These are phyloP conservation scores for Scedosporium apiospermum DNA, from an alignment of 2,329 filamentous ascomycete genomes.

Conservation along the genomic window DNA sequence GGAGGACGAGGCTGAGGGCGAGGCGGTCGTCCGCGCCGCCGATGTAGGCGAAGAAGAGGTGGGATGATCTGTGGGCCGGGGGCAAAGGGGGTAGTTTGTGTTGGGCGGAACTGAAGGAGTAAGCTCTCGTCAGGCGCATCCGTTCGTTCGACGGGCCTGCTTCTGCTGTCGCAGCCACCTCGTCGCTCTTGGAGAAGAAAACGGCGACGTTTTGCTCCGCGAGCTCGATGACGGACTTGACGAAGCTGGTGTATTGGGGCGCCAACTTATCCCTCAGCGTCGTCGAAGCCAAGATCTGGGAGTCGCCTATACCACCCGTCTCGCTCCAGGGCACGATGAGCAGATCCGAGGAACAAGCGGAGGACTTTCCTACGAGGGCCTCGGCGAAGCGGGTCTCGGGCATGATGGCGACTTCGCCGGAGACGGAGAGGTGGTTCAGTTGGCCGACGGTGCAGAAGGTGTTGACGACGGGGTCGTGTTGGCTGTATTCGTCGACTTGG, in stretches of 20 bases:
- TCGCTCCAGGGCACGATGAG: constrained; percentile 87
- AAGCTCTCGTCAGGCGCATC: constrained; percentile 32
- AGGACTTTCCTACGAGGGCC: constrained; percentile 60
- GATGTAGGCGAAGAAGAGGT: constrained; percentile 81
- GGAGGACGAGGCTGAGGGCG: constrained; percentile 71
- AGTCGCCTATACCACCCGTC: constrained; percentile 64
- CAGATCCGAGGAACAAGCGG: constrained; percentile 61
- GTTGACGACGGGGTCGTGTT: constrained; percentile 77
- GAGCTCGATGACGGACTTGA: constrained; percentile 55
- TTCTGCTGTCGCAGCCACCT: neutral
- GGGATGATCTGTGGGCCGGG: constrained; percentile 61
- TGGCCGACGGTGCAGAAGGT: constrained; percentile 83
- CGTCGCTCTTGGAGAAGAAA: constrained; percentile 58
- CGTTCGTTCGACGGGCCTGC: constrained; percentile 16
- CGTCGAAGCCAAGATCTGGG: constrained; percentile 25
- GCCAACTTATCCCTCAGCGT: constrained; percentile 27
- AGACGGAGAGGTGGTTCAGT: constrained; percentile 73
- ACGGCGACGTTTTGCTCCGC: constrained; percentile 63
- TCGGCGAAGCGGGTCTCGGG: constrained; percentile 72
- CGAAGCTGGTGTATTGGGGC: constrained; percentile 59
- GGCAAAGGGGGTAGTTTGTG: constrained; percentile 49
- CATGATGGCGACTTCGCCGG: constrained; percentile 71
- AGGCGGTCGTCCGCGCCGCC: constrained; percentile 74
- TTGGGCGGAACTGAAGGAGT: constrained; percentile 48
- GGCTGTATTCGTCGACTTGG: constrained; percentile 63